These are phyloP conservation scores for Solanum dulcamara DNA, from an alignment of 257 asterid species.

Conservation along the genomic window DNA sequence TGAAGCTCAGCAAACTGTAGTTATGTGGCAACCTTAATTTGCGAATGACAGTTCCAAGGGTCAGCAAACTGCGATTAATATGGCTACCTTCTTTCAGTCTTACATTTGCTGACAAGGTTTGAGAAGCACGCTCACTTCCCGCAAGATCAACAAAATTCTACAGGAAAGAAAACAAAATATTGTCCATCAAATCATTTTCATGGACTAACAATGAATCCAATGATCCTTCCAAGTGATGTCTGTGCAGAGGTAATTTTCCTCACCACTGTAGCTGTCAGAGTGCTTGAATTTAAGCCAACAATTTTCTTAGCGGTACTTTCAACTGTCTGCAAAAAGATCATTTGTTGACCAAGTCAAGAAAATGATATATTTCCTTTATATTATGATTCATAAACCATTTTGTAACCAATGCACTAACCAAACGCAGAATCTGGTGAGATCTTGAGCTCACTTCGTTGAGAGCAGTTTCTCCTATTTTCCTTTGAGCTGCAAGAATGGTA, in stretches of 20 bases:
- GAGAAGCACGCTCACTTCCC: constrained; percentile 95
- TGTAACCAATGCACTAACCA: constrained; percentile 29
- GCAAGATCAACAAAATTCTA: constrained; percentile 92
- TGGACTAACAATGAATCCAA: background rate
- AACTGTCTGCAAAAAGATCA: constrained; percentile 40
- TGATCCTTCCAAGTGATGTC: background rate
- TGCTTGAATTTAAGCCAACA: constrained; percentile 39
- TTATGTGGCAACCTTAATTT: constrained; percentile 49
- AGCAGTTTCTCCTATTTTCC: constrained; percentile 83
- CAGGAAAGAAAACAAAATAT: background rate
- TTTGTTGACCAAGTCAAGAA: background rate
- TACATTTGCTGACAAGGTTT: constrained; percentile 54
- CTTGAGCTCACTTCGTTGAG: constrained; percentile 88
- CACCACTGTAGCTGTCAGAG: constrained; percentile 84
- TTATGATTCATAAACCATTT: background rate
- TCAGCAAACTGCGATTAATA: constrained; percentile 89
- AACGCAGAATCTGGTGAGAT: constrained; percentile 84
- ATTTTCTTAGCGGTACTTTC: constrained; percentile 59
- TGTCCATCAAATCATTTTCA: background rate
- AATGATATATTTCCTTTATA: background rate
- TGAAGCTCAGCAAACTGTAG: background rate
- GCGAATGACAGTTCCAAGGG: constrained; percentile 89
- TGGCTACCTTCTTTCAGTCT: constrained; percentile 84
- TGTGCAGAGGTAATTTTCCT: background rate
- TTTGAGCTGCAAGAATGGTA: constrained; percentile 51